These are phyloP conservation scores for Moesziomyces sp. DNA, from an alignment of 1,284 basidiomycete genomes.

Conservation along the genomic window DNA sequence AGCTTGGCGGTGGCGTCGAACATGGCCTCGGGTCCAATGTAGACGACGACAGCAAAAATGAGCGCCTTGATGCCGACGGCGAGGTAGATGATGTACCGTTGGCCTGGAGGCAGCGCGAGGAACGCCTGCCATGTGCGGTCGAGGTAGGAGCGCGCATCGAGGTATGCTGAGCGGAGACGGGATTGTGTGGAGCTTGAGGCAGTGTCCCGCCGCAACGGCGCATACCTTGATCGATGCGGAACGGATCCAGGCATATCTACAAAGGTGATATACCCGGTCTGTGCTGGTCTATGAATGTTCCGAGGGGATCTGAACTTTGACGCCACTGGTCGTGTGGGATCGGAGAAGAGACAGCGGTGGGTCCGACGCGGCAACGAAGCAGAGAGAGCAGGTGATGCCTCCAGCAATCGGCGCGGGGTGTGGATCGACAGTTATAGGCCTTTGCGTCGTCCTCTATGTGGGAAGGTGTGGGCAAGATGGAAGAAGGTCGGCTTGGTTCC, in stretches of 20 bases:
- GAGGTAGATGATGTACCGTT: slow-evolving; percentile 35
- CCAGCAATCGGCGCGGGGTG: background rate
- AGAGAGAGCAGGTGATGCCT: background rate
- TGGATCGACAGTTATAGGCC: background rate
- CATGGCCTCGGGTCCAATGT: slow-evolving; percentile 38
- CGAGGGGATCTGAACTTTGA: too few relatives aligned
- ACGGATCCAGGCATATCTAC: background rate
- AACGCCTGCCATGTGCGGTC: slow-evolving; percentile 17
- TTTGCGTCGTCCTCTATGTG: background rate
- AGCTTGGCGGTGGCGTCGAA: slow-evolving; percentile 44
- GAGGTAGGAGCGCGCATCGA: slow-evolving; percentile 14
- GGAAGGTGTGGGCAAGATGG: background rate
- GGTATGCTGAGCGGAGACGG: slow-evolving; percentile 11
- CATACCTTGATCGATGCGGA: slow-evolving; percentile 21
- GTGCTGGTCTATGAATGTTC: too few relatives aligned
- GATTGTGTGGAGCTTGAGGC: background rate
- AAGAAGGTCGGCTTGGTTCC: slow-evolving; percentile 11
- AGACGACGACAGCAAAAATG: slow-evolving; percentile 22
- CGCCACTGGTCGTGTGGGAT: too few relatives aligned
- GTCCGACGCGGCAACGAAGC: background rate
- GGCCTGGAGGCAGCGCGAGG: slow-evolving; percentile 22
- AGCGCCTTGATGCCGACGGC: slow-evolving; percentile 19
- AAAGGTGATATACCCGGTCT: background rate
- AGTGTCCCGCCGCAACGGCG: slow-evolving; percentile 17
- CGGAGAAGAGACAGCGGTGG: background rate